A percentile compares a stretch with the other conserved stretches of the same genome.
These are phyloP conservation scores for Geum urbanum DNA, from an alignment of 306 rosid genomes.

Conservation along the genomic window DNA sequence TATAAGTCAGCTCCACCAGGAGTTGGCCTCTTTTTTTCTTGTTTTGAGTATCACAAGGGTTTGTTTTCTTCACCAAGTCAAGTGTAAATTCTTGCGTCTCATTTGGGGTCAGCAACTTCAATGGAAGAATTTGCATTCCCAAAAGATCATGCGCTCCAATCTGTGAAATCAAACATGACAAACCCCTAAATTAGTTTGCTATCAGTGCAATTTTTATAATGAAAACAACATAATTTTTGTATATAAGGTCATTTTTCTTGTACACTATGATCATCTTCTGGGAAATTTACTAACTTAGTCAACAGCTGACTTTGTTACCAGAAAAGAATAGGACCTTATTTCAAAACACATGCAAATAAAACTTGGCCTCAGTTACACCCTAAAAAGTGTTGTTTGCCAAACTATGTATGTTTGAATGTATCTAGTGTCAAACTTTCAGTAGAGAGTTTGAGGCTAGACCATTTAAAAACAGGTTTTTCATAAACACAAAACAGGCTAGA, in stretches of 20 bases:
- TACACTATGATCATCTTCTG: neutral
- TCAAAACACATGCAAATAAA: too few relatives aligned
- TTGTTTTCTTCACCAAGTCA: constrained; percentile 24
- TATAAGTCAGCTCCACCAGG: constrained; percentile 31
- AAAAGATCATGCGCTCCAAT: constrained; percentile 26
- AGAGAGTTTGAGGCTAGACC: too few relatives aligned
- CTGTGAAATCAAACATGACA: neutral
- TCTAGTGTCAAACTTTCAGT: too few relatives aligned
- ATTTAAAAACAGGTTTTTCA: neutral
- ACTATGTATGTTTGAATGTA: neutral
- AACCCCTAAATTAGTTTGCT: neutral
- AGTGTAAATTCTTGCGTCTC: constrained; percentile 28
- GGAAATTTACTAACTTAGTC: neutral
- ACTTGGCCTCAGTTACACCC: neutral
- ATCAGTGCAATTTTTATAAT: neutral
- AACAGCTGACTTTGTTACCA: neutral
- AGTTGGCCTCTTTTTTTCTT: constrained; percentile 29
- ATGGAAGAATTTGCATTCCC: constrained; percentile 34
- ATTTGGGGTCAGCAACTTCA: constrained; percentile 18
- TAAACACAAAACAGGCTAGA: neutral
- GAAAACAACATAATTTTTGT: neutral
- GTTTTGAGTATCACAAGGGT: constrained; percentile 29
- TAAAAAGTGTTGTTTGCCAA: neutral
- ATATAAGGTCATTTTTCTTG: neutral
- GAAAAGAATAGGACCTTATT: neutral